phyloP scores from a whole-genome alignment of 495 filamentous ascomycete genomes.

The Neurospora discreta region DNA sequence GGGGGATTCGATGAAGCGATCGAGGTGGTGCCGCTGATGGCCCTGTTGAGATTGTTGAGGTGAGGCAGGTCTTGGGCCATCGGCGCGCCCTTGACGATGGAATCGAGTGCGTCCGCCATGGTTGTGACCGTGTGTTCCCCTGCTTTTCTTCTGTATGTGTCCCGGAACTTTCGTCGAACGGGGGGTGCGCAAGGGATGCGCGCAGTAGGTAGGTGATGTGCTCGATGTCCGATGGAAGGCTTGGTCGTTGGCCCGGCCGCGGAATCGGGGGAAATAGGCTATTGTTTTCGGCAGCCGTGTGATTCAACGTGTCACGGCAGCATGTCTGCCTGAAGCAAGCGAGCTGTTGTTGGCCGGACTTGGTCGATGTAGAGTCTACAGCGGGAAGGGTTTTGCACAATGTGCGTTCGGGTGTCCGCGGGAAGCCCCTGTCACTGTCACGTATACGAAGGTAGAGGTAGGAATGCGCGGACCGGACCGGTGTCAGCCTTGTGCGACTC shows the following conservation, averaged over 20 bases:
- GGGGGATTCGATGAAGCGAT: constrained; percentile 21
- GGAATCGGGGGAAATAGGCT: not conserved
- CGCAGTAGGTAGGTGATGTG: not conserved
- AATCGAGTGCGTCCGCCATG: constrained; percentile 58
- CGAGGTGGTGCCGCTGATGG: constrained; percentile 26
- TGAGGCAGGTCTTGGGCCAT: constrained; percentile 26
- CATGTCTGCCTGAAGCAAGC: not conserved
- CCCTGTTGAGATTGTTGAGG: constrained; percentile 14
- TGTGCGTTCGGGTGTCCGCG: not conserved
- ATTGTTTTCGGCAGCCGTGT: not conserved
- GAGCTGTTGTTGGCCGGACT: not conserved
- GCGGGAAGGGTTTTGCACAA: not conserved
- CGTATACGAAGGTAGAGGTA: not conserved
- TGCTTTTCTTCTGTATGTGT: not conserved
- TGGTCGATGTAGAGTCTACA: not conserved
- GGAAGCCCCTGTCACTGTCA: not conserved
- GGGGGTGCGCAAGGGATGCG: not conserved
- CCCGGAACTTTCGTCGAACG: not conserved
- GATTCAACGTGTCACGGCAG: not conserved
- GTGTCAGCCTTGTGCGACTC: not conserved
- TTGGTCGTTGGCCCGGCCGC: not conserved
- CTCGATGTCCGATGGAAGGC: not conserved
- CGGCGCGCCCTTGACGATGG: constrained; percentile 73
- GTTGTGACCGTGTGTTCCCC: constrained; percentile 5
- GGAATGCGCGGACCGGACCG: not conserved